Percentiles rank a stretch among this genome's conserved stretches.
Conservation (phyloP, 495 filamentous ascomycete species). For the Neurospora sp. region DNA sequence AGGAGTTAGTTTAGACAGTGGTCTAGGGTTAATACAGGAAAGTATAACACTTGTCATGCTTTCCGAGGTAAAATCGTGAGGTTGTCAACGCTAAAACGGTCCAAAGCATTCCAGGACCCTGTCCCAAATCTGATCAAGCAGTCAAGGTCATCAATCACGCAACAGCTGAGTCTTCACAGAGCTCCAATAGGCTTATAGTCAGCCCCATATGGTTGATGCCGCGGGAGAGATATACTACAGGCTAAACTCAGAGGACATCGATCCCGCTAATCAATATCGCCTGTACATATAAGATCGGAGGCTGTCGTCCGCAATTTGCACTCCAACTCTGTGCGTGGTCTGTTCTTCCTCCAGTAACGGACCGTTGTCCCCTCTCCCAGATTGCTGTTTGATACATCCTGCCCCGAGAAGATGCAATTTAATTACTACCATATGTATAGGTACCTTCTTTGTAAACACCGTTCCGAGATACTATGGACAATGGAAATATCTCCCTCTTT, state of each 20-base stretch:
- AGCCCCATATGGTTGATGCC: not conserved
- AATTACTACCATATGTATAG: not conserved
- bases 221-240: not conserved
- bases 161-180: not conserved
- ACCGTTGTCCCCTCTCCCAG: conserved; percentile 1
- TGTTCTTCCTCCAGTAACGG: conserved; percentile 4
- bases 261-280: conserved; percentile 3
- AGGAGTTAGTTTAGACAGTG: not conserved
- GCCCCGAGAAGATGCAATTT: not conserved
- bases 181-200: not conserved
- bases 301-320: conserved; percentile 15
- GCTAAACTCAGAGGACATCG: conserved; percentile 8
- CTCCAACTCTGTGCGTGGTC: not conserved
- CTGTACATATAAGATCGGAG: conserved; percentile 8
- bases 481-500: not conserved
- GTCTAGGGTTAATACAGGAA: not conserved
- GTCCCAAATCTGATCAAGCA: not conserved
- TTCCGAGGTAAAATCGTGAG: not conserved
- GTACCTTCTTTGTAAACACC: not conserved
- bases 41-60: not conserved
- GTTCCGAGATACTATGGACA: not conserved
- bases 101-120: not conserved
- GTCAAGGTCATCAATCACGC: not conserved
- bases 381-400: not conserved
- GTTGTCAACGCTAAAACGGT: not conserved